phyloP scores from a whole-genome alignment of 106 monocot species.

The Dioscorea dumetorum region DNA sequence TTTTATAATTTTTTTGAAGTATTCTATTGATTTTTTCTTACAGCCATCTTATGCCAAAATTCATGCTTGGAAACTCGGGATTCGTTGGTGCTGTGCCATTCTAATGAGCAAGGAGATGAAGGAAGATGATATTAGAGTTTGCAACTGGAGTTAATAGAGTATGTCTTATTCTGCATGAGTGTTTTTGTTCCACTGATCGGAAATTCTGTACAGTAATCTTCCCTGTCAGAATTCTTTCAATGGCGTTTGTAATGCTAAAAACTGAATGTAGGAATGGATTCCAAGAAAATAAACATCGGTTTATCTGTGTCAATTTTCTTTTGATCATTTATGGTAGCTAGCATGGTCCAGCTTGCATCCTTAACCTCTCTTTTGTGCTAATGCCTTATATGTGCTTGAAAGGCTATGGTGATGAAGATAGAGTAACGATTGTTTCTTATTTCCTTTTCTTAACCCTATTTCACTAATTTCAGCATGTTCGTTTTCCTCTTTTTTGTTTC shows the following conservation, averaged over 20 bases:
- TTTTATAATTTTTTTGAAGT: no score
- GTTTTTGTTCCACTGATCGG: background rate
- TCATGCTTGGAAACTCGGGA: slow-evolving; percentile 8
- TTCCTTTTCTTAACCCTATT: no score
- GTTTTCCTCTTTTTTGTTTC: no score
- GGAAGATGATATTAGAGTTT: background rate
- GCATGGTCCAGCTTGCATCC: no score
- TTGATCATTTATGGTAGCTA: no score
- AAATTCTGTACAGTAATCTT: background rate
- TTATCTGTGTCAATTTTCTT: no score
- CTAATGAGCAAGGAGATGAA: background rate
- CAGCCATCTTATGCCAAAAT: slow-evolving; percentile 16
- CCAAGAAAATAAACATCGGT: background rate
- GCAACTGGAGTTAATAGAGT: background rate
- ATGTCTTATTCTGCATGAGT: background rate
- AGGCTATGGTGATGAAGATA: no score
- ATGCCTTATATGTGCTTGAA: no score
- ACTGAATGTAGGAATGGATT: background rate
- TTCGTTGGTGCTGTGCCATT: background rate
- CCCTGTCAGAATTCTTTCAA: background rate
- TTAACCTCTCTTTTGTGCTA: no score
- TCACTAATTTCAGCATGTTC: no score
- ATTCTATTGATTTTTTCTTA: background rate
- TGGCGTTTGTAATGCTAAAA: background rate
- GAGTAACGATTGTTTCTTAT: no score